Evolutionary conservation across 805 yeast genomes (phyloP).

Genomic region (Barnettozyma sucrosica): DNA sequence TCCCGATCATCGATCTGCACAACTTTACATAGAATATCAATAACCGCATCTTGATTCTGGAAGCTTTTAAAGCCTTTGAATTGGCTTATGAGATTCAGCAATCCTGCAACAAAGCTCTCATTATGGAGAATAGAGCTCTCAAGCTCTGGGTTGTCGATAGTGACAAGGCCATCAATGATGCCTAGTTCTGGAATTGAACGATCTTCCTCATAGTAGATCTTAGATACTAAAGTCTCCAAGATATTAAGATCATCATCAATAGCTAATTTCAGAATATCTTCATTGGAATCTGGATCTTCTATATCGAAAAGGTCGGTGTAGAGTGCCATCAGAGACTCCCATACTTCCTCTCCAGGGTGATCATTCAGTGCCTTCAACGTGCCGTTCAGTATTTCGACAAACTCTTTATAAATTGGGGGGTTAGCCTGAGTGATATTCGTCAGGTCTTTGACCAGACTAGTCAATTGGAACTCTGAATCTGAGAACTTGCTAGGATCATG

Average conservation of each 20-base stretch:
- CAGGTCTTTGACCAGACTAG: conserved; percentile 14
- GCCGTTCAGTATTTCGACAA: conserved; percentile 1
- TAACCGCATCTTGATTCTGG: background rate
- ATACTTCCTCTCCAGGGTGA: conserved; percentile 18
- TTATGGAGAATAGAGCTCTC: background rate
- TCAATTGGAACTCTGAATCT: conserved; percentile 15
- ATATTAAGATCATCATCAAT: background rate
- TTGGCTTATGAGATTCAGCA: background rate
- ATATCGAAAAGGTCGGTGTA: conserved; percentile 16
- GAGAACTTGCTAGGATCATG: conserved; percentile 17
- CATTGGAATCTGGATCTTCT: conserved; percentile 10
- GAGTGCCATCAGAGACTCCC: conserved; percentile 11
- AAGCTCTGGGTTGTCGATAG: background rate
- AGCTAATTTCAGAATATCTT: background rate
- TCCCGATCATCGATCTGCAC: background rate
- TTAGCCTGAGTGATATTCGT: conserved; percentile 15
- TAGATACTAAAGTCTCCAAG: background rate
- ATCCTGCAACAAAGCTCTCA: background rate
- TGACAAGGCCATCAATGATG: conserved; percentile 2
- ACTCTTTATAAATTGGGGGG: conserved; percentile 7
- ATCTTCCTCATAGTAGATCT: background rate
- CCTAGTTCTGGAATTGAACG: background rate
- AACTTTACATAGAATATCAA: background rate
- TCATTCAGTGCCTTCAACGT: background rate
- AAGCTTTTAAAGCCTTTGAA: background rate